Evolutionary conservation across 2,329 filamentous ascomycete species (phyloP).

Genomic region (Beauveria scarabaeidicola): DNA sequence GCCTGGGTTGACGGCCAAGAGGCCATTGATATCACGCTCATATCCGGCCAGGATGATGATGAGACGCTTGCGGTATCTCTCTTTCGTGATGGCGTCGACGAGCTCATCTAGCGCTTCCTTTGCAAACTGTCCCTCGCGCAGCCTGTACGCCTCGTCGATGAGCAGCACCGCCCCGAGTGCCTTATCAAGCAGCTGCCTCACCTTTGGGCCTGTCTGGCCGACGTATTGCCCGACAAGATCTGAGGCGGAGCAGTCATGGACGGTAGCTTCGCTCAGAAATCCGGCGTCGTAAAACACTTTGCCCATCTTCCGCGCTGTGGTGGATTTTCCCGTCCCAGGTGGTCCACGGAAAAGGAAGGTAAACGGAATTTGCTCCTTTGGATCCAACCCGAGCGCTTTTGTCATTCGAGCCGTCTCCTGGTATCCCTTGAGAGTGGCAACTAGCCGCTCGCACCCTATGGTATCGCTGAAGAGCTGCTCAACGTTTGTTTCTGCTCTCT

Average conservation of each 20-base stretch:
- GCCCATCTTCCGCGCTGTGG: constrained; percentile 64
- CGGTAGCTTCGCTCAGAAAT: constrained; percentile 49
- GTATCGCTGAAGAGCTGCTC: constrained; percentile 47
- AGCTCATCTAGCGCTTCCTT: constrained; percentile 48
- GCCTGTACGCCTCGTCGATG: constrained; percentile 64
- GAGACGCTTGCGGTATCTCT: constrained; percentile 46
- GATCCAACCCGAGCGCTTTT: constrained; percentile 20
- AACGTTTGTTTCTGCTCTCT: constrained; percentile 34
- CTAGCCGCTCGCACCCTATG: constrained; percentile 48
- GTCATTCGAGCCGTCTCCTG: constrained; percentile 33
- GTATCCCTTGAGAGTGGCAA: constrained; percentile 45
- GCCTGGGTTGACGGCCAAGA: constrained; percentile 54
- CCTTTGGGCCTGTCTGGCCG: constrained; percentile 62
- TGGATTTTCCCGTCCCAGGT: constrained; percentile 65
- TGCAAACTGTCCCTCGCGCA: constrained; percentile 47
- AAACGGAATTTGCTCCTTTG: constrained; percentile 45
- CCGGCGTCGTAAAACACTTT: constrained; percentile 70
- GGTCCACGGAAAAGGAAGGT: constrained; percentile 60
- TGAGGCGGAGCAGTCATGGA: constrained; percentile 58
- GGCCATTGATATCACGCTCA: constrained; percentile 53
- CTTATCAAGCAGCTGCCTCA: constrained; percentile 46
- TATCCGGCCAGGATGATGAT: constrained; percentile 65
- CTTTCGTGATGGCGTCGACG: constrained; percentile 44
- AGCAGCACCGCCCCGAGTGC: constrained; percentile 60
- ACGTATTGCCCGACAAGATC: constrained; percentile 62